phyloP scores from a whole-genome alignment of 352 stramenopile genomes.

The Pythium guiyangense region DNA sequence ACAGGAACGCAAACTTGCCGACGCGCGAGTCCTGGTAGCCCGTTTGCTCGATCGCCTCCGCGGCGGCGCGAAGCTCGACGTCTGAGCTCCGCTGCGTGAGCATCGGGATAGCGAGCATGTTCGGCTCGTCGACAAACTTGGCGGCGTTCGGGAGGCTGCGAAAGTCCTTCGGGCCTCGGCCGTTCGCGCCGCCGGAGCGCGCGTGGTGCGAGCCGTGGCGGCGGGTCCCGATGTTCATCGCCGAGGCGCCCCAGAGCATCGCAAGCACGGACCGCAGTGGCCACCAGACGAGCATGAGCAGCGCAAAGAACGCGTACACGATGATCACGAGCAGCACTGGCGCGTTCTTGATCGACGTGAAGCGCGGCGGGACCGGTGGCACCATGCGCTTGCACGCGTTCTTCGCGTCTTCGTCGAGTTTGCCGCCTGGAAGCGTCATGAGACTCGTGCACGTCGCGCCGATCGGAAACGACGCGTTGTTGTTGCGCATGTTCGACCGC shows the following conservation, averaged over 20 bases:
- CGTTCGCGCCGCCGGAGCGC: background rate
- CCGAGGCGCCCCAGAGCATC: slow-evolving; percentile 6
- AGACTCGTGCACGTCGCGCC: slow-evolving; percentile 28
- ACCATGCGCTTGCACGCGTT: slow-evolving; percentile 1
- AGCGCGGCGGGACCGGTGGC: background rate
- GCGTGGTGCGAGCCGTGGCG: background rate
- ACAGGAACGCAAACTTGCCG: slow-evolving; percentile 11
- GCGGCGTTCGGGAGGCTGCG: background rate
- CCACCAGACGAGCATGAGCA: slow-evolving; percentile 14
- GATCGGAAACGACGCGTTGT: slow-evolving; percentile 45
- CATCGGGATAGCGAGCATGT: slow-evolving; percentile 12
- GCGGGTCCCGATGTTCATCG: slow-evolving; percentile 3
- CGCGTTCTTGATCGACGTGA: slow-evolving; percentile 11
- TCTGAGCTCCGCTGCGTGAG: slow-evolving; percentile 11
- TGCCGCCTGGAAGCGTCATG: slow-evolving; percentile 8
- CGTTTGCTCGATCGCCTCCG: slow-evolving; percentile 11
- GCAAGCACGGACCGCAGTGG: slow-evolving; percentile 6
- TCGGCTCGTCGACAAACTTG: slow-evolving; percentile 8
- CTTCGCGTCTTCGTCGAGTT: slow-evolving; percentile 8
- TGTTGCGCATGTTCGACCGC: slow-evolving; percentile 33
- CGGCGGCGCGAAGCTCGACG: slow-evolving; percentile 7
- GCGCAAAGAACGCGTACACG: slow-evolving; percentile 9
- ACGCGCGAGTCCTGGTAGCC: slow-evolving; percentile 15
- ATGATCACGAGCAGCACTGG: slow-evolving; percentile 12
- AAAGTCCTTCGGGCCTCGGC: background rate